phyloP scores from a whole-genome alignment of 1,284 basidiomycete species.

The Ceratobasidium sp. region DNA sequence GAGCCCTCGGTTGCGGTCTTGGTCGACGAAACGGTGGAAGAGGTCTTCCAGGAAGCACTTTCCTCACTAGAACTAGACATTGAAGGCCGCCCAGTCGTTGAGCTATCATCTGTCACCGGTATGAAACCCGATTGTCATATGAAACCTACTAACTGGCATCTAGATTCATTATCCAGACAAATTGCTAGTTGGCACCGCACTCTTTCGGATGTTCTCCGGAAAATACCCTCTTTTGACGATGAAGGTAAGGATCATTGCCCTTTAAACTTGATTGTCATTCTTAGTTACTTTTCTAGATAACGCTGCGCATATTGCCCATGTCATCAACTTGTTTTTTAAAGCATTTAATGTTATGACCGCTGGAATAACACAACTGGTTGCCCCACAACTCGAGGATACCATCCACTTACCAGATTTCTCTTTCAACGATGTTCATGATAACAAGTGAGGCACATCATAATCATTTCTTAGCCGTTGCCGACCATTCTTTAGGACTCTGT shows the following conservation, averaged over 20 bases:
- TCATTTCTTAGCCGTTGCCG: not conserved
- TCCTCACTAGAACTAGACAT: conserved; percentile 30
- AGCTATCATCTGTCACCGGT: conserved; percentile 26
- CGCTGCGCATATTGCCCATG: conserved; percentile 17
- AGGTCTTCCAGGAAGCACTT: conserved; percentile 20
- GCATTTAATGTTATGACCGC: conserved; percentile 19
- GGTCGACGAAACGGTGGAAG: conserved; percentile 27
- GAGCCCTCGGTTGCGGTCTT: conserved; percentile 28
- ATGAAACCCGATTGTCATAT: not conserved
- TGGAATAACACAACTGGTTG: conserved; percentile 8
- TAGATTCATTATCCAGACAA: conserved; percentile 32
- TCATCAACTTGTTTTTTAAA: conserved; percentile 17
- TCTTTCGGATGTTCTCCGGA: conserved; percentile 3
- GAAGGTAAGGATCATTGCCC: not conserved
- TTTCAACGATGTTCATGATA: conserved; percentile 4
- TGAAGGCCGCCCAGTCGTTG: conserved; percentile 21
- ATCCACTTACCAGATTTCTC: conserved; percentile 17
- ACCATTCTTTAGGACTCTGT: conserved; percentile 11
- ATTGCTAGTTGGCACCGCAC: conserved; percentile 15
- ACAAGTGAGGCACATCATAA: not conserved
- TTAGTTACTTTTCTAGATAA: not conserved
- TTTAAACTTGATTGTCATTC: not conserved
- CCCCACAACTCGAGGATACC: not conserved
- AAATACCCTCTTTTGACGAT: conserved; percentile 31
- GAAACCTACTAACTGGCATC: not conserved